Evolutionary conservation across 495 filamentous ascomycete genomes (phyloP), one percentile per base, ranked within the genome.

Genomic region (Hyaloscypha variabilis): DNA sequence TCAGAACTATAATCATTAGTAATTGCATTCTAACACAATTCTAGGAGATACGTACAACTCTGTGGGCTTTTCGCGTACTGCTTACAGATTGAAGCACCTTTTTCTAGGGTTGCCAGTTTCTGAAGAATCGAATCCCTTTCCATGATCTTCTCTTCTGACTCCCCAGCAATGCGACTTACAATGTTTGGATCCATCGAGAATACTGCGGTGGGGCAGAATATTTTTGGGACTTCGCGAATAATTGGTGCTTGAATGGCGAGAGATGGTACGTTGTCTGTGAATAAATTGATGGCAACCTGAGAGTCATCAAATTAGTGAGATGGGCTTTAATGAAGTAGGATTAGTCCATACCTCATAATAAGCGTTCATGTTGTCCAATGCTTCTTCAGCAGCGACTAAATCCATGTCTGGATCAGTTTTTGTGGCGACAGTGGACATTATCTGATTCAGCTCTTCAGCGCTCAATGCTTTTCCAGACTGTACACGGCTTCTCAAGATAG

Each of bases 191-290:
- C 50, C 68, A 70, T 70, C 3, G 34, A n/a, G 28, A 61, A 58
- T 8, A 70, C 68, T 21, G 65, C 46, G 1, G 28, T 70, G 8
- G 68, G 68, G 42, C 64, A 66, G 26, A 69, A 69, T 0, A 63
- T 60, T 24, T 57, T 52, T 26, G 67, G 42, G 3, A 69, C 21
- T 42, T 60, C 30, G 13, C 36, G 21, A 8, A 60, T 59, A 28
- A 69, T 64, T 29, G 46, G 50, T 59, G 53, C 63, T 64, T 59
- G 67, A 14, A 78, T 52, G 29, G 69, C 74, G 21, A 77, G 68
- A 31, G 71, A 64, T 23, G 75, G 68, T 0, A 78, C 71, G 28
- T 78, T 78, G 26, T 78, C 75, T 5, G 62, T 75, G 60, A 77
- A 78, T 14, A 69, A 68, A 8, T 69, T 73, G 56, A 75, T 65